phyloP scores from a whole-genome alignment of 345 rosid species.

The Populus alba region DNA sequence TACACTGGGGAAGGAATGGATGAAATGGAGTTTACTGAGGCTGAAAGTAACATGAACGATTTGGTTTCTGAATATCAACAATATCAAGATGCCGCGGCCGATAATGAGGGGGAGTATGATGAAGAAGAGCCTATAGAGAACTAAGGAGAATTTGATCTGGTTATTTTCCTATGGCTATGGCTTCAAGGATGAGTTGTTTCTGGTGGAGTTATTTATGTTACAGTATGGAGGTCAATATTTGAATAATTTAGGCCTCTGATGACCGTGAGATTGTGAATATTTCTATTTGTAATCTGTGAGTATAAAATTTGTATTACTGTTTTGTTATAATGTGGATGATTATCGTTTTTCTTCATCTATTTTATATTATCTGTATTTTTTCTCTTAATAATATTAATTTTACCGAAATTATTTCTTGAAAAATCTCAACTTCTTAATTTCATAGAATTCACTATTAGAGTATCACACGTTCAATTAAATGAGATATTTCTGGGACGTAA shows the following conservation, averaged over 20 bases:
- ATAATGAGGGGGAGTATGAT: conserved; percentile 51
- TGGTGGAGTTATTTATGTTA: not conserved
- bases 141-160: conserved; percentile 13
- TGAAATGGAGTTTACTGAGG: conserved; percentile 94
- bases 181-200: not conserved
- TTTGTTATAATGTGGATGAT: not conserved
- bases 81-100: conserved; percentile 76
- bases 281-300: not conserved
- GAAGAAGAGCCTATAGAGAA: conserved; percentile 50
- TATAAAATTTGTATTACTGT: not conserved
- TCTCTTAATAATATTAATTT: no score
- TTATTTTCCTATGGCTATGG: not conserved
- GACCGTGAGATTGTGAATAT: conserved; percentile 1
- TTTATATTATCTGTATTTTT: no score
- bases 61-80: conserved; percentile 88
- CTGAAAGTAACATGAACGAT: conserved; percentile 89
- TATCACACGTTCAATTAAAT: no score
- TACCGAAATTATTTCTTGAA: no score
- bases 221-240: conserved; percentile 21
- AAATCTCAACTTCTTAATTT: no score
- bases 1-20: conserved; percentile 97
- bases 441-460: no score
- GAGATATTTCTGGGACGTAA: no score
- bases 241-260: not conserved
- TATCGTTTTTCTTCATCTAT: not conserved